Evolutionary conservation across 1,284 basidiomycete genomes (phyloP).

Genomic region (Tilletia setariae): DNA sequence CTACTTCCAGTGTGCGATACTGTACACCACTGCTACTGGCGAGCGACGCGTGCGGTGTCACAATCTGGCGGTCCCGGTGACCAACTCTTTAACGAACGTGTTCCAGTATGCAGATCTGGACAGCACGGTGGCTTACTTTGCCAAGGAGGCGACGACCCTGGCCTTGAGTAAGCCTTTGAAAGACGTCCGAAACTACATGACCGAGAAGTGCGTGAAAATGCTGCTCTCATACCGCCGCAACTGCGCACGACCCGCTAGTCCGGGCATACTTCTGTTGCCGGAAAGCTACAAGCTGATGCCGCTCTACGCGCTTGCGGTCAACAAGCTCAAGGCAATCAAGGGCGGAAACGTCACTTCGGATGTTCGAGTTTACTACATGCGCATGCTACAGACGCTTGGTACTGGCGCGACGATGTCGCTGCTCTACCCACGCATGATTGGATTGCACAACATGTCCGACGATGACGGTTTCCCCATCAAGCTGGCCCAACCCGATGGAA

Average conservation of each 20-base stretch:
- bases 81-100: conserved; percentile 80
- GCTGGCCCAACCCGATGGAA: conserved; percentile 56
- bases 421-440: conserved; percentile 84
- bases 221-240: conserved; percentile 83
- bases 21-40: conserved; percentile 79
- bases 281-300: conserved; percentile 89
- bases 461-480: conserved; percentile 66
- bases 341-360: conserved; percentile 82
- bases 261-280: conserved; percentile 86
- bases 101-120: conserved; percentile 93
- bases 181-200: conserved; percentile 77
- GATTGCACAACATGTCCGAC: conserved; percentile 79
- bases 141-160: conserved; percentile 72
- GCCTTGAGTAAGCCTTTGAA: conserved; percentile 68
- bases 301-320: conserved; percentile 75
- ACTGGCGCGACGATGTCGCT: conserved; percentile 71
- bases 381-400: conserved; percentile 70
- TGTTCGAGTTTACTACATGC: conserved; percentile 81
- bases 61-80: conserved; percentile 79
- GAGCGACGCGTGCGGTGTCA: conserved; percentile 78
- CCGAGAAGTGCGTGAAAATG: conserved; percentile 78
- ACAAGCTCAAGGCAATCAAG: conserved; percentile 89
- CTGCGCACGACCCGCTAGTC: conserved; percentile 77
- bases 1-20: conserved; percentile 81
- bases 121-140: conserved; percentile 69